Evolutionary conservation across 164 flowering plant genomes (phyloP).

Genomic region (Berberis vulgaris): DNA sequence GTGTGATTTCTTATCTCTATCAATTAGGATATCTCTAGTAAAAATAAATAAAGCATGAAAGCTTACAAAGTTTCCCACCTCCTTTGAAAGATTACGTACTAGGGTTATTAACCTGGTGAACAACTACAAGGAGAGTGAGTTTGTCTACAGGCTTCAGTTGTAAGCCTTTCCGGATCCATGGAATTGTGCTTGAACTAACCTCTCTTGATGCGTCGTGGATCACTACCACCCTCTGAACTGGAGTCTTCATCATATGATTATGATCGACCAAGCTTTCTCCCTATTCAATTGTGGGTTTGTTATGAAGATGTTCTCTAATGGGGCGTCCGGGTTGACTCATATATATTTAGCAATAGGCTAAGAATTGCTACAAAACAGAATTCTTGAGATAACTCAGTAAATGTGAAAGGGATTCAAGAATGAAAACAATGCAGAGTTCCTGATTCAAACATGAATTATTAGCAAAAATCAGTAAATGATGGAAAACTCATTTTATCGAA

Average conservation of each 20-base stretch:
- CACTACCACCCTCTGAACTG: constrained; percentile 45
- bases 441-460: no score
- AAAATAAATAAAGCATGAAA: constrained; percentile 4
- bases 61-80: constrained; percentile 33
- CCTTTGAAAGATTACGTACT: constrained; percentile 46
- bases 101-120: constrained; percentile 68
- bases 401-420: no score
- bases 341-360: no score
- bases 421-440: no score
- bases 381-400: no score
- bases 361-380: no score
- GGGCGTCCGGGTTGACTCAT: no score
- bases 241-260: not conserved
- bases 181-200: constrained; percentile 29
- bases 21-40: not conserved
- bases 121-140: constrained; percentile 47
- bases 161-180: constrained; percentile 28
- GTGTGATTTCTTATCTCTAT: not conserved
- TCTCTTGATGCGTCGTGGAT: constrained; percentile 51
- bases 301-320: no score
- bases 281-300: not conserved
- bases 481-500: no score
- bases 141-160: constrained; percentile 45
- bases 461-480: no score
- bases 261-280: not conserved